Evolutionary conservation across 768 basidiomycete species (phyloP).

Genomic region (Phaeolepiota aurea): DNA sequence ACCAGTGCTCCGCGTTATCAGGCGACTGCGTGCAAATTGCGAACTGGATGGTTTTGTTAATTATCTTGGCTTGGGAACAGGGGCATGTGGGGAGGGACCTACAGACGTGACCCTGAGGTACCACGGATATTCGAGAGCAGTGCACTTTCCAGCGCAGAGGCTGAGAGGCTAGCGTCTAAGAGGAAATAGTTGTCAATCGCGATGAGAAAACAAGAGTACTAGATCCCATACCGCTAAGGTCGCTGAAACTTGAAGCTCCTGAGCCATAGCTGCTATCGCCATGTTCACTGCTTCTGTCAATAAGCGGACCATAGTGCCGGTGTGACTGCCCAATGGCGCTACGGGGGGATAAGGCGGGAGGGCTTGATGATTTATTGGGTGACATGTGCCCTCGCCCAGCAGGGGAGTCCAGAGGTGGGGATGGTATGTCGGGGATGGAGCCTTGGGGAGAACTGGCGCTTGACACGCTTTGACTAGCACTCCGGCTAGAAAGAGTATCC

Average conservation of each 20-base stretch:
- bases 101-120: slow-evolving; percentile 57
- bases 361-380: slow-evolving; percentile 51
- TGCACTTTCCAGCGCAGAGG: slow-evolving; percentile 75
- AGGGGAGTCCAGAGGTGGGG: slow-evolving; percentile 51
- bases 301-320: slow-evolving; percentile 35
- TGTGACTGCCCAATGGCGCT: slow-evolving; percentile 45
- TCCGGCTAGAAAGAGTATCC: slow-evolving; percentile 39
- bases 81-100: too few species aligned
- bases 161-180: slow-evolving; percentile 66
- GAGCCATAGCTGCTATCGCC: slow-evolving; percentile 56
- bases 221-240: slow-evolving; percentile 63
- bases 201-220: too few species aligned
- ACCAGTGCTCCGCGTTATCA: slow-evolving; percentile 17
- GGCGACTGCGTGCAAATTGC: slow-evolving; percentile 26
- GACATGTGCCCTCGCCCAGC: slow-evolving; percentile 45
- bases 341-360: slow-evolving; percentile 47
- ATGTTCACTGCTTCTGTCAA: slow-evolving; percentile 41
- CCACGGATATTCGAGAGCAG: slow-evolving; percentile 67
- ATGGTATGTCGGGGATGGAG: slow-evolving; percentile 78
- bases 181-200: slow-evolving; percentile 2
- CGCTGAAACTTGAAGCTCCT: slow-evolving; percentile 77
- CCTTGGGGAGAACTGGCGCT: slow-evolving; percentile 67
- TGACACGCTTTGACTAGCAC: slow-evolving; percentile 66
- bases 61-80: too few species aligned
- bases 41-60: too few species aligned